Conservation (phyloP, 148 eudicot species). For the Persicaria maculosa region DNA sequence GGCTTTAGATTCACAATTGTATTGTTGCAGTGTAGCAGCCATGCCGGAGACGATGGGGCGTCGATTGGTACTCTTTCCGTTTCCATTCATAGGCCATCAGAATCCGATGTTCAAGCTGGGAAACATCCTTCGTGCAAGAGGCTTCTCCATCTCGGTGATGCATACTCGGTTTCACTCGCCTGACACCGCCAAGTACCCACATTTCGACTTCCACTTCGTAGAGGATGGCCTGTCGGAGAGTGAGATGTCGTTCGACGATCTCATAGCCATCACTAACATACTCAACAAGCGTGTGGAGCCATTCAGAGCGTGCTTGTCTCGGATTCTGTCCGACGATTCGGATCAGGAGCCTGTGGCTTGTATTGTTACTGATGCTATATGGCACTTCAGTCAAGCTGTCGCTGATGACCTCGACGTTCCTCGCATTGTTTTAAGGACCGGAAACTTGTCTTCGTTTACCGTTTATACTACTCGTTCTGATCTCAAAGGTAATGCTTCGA, state of each 20-base stretch:
- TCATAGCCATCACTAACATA: constrained; percentile 2
- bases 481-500: constrained; percentile 22
- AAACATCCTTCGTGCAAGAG: constrained; percentile 24
- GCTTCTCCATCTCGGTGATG: constrained; percentile 29
- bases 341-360: constrained; percentile 24
- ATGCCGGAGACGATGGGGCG: constrained; percentile 8
- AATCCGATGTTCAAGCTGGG: constrained; percentile 13
- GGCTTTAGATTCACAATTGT: too few species aligned
- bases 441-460: constrained; percentile 19
- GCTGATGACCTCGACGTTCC: constrained; percentile 31
- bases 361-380: constrained; percentile 29
- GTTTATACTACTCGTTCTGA: constrained; percentile 19
- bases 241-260: neutral
- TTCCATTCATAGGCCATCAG: constrained; percentile 13
- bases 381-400: constrained; percentile 25
- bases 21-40: neutral
- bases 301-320: constrained; percentile 19
- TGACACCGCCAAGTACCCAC: constrained; percentile 17
- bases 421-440: constrained; percentile 36
- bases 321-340: constrained; percentile 7
- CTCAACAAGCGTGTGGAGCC: constrained; percentile 24
- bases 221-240: constrained; percentile 21
- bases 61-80: constrained; percentile 8
- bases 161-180: constrained; percentile 31
- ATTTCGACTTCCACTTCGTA: constrained; percentile 28